Conservation (phyloP, 2,329 filamentous ascomycete genomes). For the Microdochium paspali region DNA sequence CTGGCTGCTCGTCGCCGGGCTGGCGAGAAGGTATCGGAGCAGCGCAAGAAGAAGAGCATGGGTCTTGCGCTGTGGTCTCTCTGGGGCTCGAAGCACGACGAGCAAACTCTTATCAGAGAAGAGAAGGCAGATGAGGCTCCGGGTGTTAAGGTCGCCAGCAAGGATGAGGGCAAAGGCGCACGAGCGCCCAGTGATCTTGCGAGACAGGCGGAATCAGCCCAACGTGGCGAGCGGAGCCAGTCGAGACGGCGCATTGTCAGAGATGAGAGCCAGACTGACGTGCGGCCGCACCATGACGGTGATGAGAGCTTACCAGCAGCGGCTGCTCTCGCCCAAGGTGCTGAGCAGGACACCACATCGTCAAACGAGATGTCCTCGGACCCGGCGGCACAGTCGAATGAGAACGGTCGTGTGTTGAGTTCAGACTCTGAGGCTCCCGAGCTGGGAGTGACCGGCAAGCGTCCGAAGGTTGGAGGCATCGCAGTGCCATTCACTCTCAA, state of each 20-base stretch:
- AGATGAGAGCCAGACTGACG: slow-evolving; percentile 39
- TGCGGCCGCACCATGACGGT: slow-evolving; percentile 7
- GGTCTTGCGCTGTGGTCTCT: slow-evolving; percentile 76
- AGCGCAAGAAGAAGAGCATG: slow-evolving; percentile 56
- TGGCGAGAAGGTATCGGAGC: slow-evolving; percentile 34
- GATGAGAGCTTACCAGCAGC: slow-evolving; percentile 32
- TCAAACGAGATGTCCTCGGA: slow-evolving; percentile 4
- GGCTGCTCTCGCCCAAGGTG: slow-evolving; percentile 29
- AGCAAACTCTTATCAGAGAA: slow-evolving; percentile 57
- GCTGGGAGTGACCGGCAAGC: slow-evolving; percentile 46
- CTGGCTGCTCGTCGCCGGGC: slow-evolving; percentile 60
- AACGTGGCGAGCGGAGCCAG: slow-evolving; percentile 22
- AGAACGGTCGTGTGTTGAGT: slow-evolving; percentile 31
- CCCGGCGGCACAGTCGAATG: slow-evolving; percentile 7
- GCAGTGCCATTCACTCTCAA: slow-evolving; percentile 65
- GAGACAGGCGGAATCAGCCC: slow-evolving; percentile 21
- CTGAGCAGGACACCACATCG: slow-evolving; percentile 26
- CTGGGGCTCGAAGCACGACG: slow-evolving; percentile 85
- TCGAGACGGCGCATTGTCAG: slow-evolving; percentile 37
- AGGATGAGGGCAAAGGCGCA: slow-evolving; percentile 31
- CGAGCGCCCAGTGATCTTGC: slow-evolving; percentile 30
- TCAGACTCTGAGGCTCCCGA: slow-evolving; percentile 31
- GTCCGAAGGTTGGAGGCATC: slow-evolving; percentile 59
- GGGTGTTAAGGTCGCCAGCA: slow-evolving; percentile 22
- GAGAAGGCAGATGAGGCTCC: slow-evolving; percentile 34